These are phyloP conservation scores for Elaeagnus macrophylla DNA, from an alignment of 306 rosid genomes.

Conservation along the genomic window DNA sequence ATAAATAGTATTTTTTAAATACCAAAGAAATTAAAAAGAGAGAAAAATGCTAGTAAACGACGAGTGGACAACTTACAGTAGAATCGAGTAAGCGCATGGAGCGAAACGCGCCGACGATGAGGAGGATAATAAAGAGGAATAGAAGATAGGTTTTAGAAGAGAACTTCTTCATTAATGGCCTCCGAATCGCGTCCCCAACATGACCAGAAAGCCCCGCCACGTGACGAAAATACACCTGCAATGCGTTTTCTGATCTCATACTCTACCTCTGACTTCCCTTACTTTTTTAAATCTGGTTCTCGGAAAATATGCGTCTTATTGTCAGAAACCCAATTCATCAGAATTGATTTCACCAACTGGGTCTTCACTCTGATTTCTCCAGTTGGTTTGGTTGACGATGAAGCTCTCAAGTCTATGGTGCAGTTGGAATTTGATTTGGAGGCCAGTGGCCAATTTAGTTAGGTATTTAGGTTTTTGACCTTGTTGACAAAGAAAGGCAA, in stretches of 20 bases:
- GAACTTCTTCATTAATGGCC: background rate
- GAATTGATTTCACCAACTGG: no score
- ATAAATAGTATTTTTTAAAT: no score
- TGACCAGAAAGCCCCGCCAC: background rate
- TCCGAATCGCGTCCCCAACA: background rate
- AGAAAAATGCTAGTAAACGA: no score
- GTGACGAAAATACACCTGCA: background rate
- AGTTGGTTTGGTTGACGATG: no score
- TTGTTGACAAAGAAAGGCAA: no score
- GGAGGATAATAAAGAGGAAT: background rate
- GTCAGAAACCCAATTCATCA: background rate
- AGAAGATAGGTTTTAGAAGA: background rate
- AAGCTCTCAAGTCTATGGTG: no score
- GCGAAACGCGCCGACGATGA: constrained; percentile 2
- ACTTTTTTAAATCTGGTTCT: background rate
- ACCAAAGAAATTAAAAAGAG: background rate
- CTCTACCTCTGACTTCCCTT: background rate
- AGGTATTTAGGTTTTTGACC: no score
- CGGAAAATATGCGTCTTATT: background rate
- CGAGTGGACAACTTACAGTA: background rate
- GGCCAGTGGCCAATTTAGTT: no score
- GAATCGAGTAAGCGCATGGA: constrained; percentile 3
- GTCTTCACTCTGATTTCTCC: no score
- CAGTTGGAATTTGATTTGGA: no score
- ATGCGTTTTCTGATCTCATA: background rate